Evolutionary conservation across 495 filamentous ascomycete species (phyloP).

Genomic region (Endocarpon pusillum): DNA sequence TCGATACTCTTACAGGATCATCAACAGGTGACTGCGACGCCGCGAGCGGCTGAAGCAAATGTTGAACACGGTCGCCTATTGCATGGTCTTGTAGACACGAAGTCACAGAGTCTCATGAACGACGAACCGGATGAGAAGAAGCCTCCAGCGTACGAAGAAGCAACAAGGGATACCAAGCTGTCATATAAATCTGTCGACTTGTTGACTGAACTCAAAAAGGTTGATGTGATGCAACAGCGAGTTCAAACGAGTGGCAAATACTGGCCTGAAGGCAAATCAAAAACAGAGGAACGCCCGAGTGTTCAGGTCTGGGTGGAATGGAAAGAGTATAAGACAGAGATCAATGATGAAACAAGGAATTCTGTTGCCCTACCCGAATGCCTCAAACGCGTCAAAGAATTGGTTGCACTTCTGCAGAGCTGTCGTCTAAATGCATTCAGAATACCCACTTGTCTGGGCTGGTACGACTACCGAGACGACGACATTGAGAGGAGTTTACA

Average conservation of each 20-base stretch:
- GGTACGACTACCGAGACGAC: constrained; percentile 2
- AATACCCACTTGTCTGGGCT: neutral
- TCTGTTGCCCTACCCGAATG: constrained; percentile 1
- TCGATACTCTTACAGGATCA: too few species aligned
- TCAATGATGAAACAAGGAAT: neutral
- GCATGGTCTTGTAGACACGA: too few species aligned
- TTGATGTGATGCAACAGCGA: neutral
- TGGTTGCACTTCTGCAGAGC: constrained; percentile 5
- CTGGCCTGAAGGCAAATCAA: constrained; percentile 1
- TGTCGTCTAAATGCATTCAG: neutral
- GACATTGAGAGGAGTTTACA: constrained; percentile 2
- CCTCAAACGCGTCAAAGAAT: constrained; percentile 4
- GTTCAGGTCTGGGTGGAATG: constrained; percentile 8
- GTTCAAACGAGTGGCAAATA: too few species aligned
- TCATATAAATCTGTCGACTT: constrained; percentile 1
- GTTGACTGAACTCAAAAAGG: constrained; percentile 1
- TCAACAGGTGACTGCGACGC: too few species aligned
- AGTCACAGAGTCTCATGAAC: too few species aligned
- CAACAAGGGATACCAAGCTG: neutral
- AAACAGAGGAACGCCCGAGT: too few species aligned
- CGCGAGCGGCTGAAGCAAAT: too few species aligned
- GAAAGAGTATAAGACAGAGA: constrained; percentile 3
- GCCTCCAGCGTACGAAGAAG: neutral
- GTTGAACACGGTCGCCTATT: too few species aligned
- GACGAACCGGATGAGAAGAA: too few species aligned